Evolutionary conservation across 352 stramenopile species (phyloP).

Genomic region (Globisporangium camurandrum): DNA sequence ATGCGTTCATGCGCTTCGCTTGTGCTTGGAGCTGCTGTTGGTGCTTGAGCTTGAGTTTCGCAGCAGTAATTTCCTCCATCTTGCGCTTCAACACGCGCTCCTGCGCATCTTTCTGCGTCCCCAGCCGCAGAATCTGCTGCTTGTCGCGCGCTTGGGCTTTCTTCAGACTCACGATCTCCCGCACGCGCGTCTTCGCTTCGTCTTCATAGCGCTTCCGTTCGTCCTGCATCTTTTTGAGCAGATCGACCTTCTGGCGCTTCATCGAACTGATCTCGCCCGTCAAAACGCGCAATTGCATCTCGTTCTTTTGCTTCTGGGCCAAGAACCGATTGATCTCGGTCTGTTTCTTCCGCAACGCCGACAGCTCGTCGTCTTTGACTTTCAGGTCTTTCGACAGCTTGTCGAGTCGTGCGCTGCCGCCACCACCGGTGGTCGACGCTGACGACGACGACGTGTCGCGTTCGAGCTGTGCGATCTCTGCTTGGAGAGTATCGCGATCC

Average conservation of each 20-base stretch:
- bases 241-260: slow-evolving; percentile 86
- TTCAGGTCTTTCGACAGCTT: slow-evolving; percentile 75
- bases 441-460: slow-evolving; percentile 37
- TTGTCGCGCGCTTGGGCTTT: slow-evolving; percentile 76
- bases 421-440: too few species aligned
- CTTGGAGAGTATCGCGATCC: slow-evolving; percentile 63
- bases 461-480: slow-evolving; percentile 71
- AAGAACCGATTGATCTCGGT: slow-evolving; percentile 79
- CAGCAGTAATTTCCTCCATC: slow-evolving; percentile 78
- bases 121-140: slow-evolving; percentile 75
- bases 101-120: slow-evolving; percentile 77
- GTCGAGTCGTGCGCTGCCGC: slow-evolving; percentile 40
- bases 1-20: slow-evolving; percentile 54
- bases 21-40: slow-evolving; percentile 72
- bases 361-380: slow-evolving; percentile 69
- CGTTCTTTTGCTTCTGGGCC: slow-evolving; percentile 82
- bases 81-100: slow-evolving; percentile 83
- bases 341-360: slow-evolving; percentile 69
- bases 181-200: slow-evolving; percentile 64
- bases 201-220: slow-evolving; percentile 82
- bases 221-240: slow-evolving; percentile 83
- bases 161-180: slow-evolving; percentile 78
- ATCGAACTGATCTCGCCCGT: slow-evolving; percentile 80
- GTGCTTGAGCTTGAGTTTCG: slow-evolving; percentile 77
- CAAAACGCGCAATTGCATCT: slow-evolving; percentile 75